phyloP scores from a whole-genome alignment of 169 alveolate species.

The Plasmodium reichenowi region DNA sequence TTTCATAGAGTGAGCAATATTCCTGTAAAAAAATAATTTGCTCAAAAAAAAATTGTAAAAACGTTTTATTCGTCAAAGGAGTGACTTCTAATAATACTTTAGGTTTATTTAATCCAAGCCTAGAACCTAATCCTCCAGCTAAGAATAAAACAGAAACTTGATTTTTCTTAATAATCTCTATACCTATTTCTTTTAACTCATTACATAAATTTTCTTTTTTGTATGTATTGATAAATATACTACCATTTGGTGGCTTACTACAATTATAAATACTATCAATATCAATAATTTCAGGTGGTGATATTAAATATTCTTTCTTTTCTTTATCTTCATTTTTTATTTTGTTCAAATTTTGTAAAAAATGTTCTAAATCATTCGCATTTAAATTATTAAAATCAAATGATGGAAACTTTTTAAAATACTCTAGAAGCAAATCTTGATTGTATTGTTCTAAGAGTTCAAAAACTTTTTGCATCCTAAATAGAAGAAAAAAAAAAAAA shows the following conservation, averaged over 20 bases:
- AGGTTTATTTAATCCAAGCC: constrained; percentile 76
- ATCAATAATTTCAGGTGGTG: constrained; percentile 31
- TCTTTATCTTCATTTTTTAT: constrained; percentile 6
- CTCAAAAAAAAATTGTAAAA: constrained; percentile 82
- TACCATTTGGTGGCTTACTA: constrained; percentile 39
- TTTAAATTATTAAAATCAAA: constrained; percentile 11
- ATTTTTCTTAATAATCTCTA: constrained; percentile 61
- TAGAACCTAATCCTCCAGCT: constrained; percentile 84
- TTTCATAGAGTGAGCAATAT: constrained; percentile 16
- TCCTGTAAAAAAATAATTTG: constrained; percentile 63
- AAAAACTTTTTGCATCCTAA: constrained; percentile 33
- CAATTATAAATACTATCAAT: constrained; percentile 43
- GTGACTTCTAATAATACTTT: constrained; percentile 82
- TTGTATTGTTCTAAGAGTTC: constrained; percentile 22
- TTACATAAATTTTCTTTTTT: constrained; percentile 31
- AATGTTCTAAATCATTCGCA: constrained; percentile 13
- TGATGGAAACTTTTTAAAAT: not conserved
- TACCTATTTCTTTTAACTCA: constrained; percentile 54
- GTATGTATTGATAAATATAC: constrained; percentile 32
- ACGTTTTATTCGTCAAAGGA: constrained; percentile 78
- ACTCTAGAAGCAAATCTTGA: constrained; percentile 3
- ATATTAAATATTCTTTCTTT: constrained; percentile 7
- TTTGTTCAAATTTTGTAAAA: constrained; percentile 32
- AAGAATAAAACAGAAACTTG: constrained; percentile 80
- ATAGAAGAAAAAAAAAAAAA: not conserved